Base-by-base conservation (phyloP, 495 filamentous ascomycete genomes). In the Melanomma pulvis-pyrius region DNA sequence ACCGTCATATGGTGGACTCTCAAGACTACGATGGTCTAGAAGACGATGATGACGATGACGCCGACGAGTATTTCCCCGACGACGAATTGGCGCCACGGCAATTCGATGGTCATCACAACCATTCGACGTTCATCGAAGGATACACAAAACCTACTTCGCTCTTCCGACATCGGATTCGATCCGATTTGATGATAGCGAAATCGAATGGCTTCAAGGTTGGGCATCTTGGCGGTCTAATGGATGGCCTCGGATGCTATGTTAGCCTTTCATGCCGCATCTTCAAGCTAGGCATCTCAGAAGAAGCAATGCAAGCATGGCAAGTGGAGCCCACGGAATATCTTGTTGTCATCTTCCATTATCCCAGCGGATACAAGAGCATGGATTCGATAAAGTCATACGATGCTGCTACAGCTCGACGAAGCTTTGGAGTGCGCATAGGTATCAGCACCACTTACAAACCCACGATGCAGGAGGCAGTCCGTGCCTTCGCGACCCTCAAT, bases 241-340 rank as follows among this genome's bases (percentile, higher is more conserved):
- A 81, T 19, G 71, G 73, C 7, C 46, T 56, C 17, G 71, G 78
- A 9, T 84, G 81, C 39, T 81, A 83, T 24, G 69, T 92, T 54
- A 88, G 84, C 32, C 63, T 96, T 7, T 88, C 88, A 0, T 82
- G 89, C 49, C 87, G 86, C 0, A 82, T 92, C 52, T 76, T 79
- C 0, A 89, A 89, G 65, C 82, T 97, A 1, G 87, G 83, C 1
- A 84, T 98, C 28, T 92, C 92, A 1, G 82, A 89, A 28, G 90
- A 93, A 65, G 89, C 85, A 1, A 81, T 89, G 76, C 82, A 86
- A 67, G 89, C 91, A 15, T 98, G 93, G 93, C 80, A 87, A 55
- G 74, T 98, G 19, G 71, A 83, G 15, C 74, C 78, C 0, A 74
- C 78, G 0, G 86, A 96, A 26, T 94, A 94, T 71, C 74, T 97